These are phyloP conservation scores for Aspergillus homomorphus DNA, from an alignment of 495 filamentous ascomycete species.

Conservation along the genomic window DNA sequence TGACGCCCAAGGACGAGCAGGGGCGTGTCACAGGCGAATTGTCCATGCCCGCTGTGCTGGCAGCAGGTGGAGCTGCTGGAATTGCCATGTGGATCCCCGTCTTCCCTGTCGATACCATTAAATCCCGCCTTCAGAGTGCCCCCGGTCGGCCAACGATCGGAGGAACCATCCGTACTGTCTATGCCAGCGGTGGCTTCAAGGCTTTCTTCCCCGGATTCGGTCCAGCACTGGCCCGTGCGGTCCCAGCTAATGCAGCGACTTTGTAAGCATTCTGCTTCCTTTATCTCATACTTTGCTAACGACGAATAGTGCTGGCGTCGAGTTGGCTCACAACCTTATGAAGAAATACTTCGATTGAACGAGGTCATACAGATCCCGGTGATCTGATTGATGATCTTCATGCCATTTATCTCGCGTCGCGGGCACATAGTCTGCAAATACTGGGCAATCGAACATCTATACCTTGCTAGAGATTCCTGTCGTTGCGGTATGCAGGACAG, in stretches of 20 bases:
- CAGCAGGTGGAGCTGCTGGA: slow-evolving; percentile 84
- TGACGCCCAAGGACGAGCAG: slow-evolving; percentile 82
- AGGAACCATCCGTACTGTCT: slow-evolving; percentile 73
- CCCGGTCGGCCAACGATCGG: slow-evolving; percentile 82
- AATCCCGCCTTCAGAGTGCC: slow-evolving; percentile 87
- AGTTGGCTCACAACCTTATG: slow-evolving; percentile 80
- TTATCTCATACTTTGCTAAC: slow-evolving; percentile 15
- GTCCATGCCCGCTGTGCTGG: slow-evolving; percentile 76
- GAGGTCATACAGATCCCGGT: not conserved
- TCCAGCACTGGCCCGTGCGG: slow-evolving; percentile 85
- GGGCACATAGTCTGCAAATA: not conserved
- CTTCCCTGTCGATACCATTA: slow-evolving; percentile 96
- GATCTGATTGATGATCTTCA: not conserved
- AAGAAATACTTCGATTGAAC: slow-evolving; percentile 58
- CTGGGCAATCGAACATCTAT: not conserved
- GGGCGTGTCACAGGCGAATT: slow-evolving; percentile 68
- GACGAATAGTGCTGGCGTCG: slow-evolving; percentile 61
- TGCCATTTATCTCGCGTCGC: not conserved
- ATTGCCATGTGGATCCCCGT: slow-evolving; percentile 99
- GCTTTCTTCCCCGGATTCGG: slow-evolving; percentile 98
- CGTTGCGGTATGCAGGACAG: too few relatives aligned
- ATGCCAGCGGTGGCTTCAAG: slow-evolving; percentile 74
- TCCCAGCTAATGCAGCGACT: slow-evolving; percentile 87
- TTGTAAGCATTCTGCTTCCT: slow-evolving; percentile 38
- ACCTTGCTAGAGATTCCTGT: not conserved